Base-by-base conservation (phyloP, 768 basidiomycete species). In the Pleurotus pulmonarius region DNA sequence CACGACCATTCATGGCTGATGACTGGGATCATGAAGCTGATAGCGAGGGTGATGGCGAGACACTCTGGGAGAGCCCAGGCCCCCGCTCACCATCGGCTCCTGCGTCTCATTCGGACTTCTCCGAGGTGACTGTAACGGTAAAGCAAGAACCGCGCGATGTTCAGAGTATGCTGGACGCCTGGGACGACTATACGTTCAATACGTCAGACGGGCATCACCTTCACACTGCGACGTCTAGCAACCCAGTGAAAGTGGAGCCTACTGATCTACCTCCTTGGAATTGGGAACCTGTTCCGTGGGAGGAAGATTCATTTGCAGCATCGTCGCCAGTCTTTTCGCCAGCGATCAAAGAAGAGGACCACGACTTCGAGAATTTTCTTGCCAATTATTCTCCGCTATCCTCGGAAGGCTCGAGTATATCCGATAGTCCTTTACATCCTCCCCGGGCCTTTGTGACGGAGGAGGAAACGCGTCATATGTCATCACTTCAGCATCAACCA, bases 131-230 rank as follows among this genome's bases (percentile, higher is more conserved):
- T 13, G 51, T 53, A n/a, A 60, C 68, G 7, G 78, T 88, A 59
- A 86, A 88, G 67, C 78, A 81, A 59, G 86, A 88, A 59, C 77
- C 79, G 1, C 72, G 71, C 16, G 86, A 89, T 60, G 79, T 87
- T 3, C 80, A 83, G 60, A 81, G 81, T 11, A 78, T 87, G 70
- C 67, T 88, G 44, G 85, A 87, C 56, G 82, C 81, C 15, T 90
- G 87, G 87, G 88, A 89, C 51, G 78, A 81, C 60, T 75, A 83
- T 57, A 63, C 67, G 55, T 65, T 70, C 61, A 61, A 76, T 38
- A 73, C 73, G 2, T 41, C 40, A 7, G 78, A 75, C 22, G 64
- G 75, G 22, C 75, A 74, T 55, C 74, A 80, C 18, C 73, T 77
- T n/a, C 70, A 76, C 52, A 68, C 80, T 5, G 63, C 75, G 34